A percentile compares a stretch with the other conserved stretches of the same genome.
Conservation (phyloP, 495 filamentous ascomycete genomes). For the Clohesyomyces aquaticus region DNA sequence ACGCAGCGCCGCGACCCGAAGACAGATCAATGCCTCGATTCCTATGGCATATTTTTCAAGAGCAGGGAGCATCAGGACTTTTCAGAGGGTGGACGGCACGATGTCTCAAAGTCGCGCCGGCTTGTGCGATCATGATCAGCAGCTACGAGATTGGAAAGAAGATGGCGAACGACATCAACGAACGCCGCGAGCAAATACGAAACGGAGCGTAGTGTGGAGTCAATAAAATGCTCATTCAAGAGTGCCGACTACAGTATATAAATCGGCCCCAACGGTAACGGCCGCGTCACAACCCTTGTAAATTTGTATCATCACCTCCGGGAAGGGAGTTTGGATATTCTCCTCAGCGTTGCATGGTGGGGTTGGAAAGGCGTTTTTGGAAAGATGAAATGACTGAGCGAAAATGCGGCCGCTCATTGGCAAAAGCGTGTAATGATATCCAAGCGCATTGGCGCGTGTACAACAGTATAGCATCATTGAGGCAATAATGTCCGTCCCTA, state of each 20-base stretch:
- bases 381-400: background rate
- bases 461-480: background rate
- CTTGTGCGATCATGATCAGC: slow-evolving; percentile 99
- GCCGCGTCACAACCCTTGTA: background rate
- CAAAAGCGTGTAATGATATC: slow-evolving; percentile 10
- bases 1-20: slow-evolving; percentile 61
- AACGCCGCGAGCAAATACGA: slow-evolving; percentile 48
- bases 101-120: slow-evolving; percentile 91
- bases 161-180: slow-evolving; percentile 78
- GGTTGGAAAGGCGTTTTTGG: background rate
- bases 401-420: background rate
- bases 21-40: slow-evolving; percentile 75
- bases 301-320: background rate
- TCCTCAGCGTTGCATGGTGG: background rate
- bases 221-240: no score
- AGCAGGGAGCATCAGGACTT: slow-evolving; percentile 77
- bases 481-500: no score
- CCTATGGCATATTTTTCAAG: slow-evolving; percentile 81
- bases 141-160: slow-evolving; percentile 96
- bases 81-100: slow-evolving; percentile 90
- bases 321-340: background rate
- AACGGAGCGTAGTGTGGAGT: background rate
- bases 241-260: background rate
- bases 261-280: background rate
- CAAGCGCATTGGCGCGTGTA: slow-evolving; percentile 12